These are phyloP conservation scores for Saccharum spontaneum DNA, from an alignment of 176 grass and related monocot genomes.

Conservation along the genomic window DNA sequence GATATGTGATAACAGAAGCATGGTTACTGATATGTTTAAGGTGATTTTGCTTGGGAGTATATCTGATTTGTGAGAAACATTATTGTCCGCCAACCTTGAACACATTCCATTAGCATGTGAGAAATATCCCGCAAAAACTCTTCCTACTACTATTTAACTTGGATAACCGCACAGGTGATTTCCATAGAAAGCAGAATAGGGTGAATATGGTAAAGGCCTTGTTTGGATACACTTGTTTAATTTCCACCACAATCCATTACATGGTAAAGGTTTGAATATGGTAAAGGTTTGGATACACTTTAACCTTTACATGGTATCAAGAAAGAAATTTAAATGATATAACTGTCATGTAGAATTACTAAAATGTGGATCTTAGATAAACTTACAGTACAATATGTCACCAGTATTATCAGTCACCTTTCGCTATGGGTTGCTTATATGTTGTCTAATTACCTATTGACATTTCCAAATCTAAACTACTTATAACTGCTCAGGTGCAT, in stretches of 20 bases:
- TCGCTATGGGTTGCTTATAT: neutral
- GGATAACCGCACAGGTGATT: neutral
- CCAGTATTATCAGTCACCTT: neutral
- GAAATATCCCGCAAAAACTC: neutral
- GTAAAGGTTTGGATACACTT: too few species aligned
- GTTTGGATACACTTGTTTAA: too few species aligned
- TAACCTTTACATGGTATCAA: neutral
- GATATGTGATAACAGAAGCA: neutral
- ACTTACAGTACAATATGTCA: neutral
- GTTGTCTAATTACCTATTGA: neutral
- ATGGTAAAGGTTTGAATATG: too few species aligned
- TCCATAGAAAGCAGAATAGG: neutral
- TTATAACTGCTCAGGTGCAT: neutral
- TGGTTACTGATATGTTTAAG: neutral
- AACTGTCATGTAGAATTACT: neutral
- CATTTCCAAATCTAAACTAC: neutral
- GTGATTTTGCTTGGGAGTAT: neutral
- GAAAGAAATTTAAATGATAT: neutral
- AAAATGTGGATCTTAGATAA: neutral
- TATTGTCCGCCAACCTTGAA: neutral
- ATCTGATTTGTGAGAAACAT: neutral
- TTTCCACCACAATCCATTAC: too few species aligned
- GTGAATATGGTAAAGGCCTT: neutral
- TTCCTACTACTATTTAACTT: neutral
- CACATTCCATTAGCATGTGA: neutral